Evolutionary conservation across 345 rosid genomes (phyloP), one percentile per base, ranked within the genome.

Genomic region (Ailanthus altissimus): DNA sequence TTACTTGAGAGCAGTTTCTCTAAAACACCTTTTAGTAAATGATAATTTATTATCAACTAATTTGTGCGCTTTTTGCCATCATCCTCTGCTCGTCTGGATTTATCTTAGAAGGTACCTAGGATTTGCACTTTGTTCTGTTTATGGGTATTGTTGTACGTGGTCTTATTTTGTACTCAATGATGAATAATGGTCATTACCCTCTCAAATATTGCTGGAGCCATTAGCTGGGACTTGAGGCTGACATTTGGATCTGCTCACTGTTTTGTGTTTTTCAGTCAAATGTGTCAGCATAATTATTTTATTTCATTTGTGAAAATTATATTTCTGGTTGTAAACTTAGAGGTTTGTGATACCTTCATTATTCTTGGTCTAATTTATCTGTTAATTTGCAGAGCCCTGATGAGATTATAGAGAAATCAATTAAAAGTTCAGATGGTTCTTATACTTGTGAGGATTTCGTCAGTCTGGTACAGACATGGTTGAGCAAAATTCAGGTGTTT

Each of bases 401-500:
- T 86, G 99, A 96, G 84, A 94, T 96, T 78, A 70, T 84, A 25
- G 92, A 89, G 62, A 96, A 86, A 78, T 84, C 83, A 12, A 88
- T 94, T 58, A 72, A 21, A 54, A 90, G 94, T 74, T 81, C 64
- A 75, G 92, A 93, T 89, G 95, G 95, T 46, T 84, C 91, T 65
- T 75, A 67, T 77, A 86, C 80, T 63, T 92, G 97, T 79, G 94
- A 92, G 85, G 98, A 96, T 84, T 93, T 96, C 79, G 95, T 93
- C 70, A 68, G 79, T 79, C 85, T 90, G 73, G 99, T 85, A 58
- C 97, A 91, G 84, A 78, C 86, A 62, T 92, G 98, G 94, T 69
- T 92, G 78, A 83, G 76, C 75, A 96, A 91, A 84, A 88, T 93
- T 75, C 86, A 93, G 98, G 99, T 93, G 32, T 43, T 75, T 47